Evolutionary conservation across 169 alveolate species (phyloP).

Genomic region (Sarcocystis neurona): DNA sequence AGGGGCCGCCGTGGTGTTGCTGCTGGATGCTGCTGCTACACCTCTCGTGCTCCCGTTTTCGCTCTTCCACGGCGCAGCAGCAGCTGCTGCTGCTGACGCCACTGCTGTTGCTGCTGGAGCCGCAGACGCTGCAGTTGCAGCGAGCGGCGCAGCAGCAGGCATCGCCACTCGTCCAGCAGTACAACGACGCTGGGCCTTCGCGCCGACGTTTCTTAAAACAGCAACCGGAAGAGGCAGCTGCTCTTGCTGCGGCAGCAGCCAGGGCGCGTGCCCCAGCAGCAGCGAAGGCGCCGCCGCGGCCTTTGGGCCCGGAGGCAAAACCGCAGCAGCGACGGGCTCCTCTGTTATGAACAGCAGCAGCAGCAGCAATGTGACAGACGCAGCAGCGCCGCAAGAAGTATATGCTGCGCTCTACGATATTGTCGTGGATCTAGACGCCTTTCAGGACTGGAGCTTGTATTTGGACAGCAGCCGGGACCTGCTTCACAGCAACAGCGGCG

Average conservation of each 20-base stretch:
- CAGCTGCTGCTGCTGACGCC: background rate
- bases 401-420: conserved; percentile 18
- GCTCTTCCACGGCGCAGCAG: conserved; percentile 37
- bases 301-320: background rate
- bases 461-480: background rate
- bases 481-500: background rate
- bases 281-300: background rate
- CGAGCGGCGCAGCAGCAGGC: background rate
- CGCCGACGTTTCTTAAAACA: background rate
- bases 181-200: conserved; percentile 31
- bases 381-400: conserved; percentile 16
- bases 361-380: background rate
- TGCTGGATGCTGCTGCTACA: conserved; percentile 28
- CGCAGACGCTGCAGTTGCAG: conserved; percentile 15
- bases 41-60: conserved; percentile 28
- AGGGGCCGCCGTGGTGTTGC: conserved; percentile 8
- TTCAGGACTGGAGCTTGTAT: background rate
- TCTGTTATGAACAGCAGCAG: too few species aligned
- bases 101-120: background rate
- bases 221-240: background rate
- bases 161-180: background rate
- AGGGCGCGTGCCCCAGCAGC: background rate
- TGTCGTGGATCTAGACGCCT: conserved; percentile 34
- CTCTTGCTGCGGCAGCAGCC: background rate
- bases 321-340: background rate